Percentiles rank a stretch among this genome's conserved stretches.
Conservation (phyloP, 768 basidiomycete species). For the Cystofilobasidium bisporidii region DNA sequence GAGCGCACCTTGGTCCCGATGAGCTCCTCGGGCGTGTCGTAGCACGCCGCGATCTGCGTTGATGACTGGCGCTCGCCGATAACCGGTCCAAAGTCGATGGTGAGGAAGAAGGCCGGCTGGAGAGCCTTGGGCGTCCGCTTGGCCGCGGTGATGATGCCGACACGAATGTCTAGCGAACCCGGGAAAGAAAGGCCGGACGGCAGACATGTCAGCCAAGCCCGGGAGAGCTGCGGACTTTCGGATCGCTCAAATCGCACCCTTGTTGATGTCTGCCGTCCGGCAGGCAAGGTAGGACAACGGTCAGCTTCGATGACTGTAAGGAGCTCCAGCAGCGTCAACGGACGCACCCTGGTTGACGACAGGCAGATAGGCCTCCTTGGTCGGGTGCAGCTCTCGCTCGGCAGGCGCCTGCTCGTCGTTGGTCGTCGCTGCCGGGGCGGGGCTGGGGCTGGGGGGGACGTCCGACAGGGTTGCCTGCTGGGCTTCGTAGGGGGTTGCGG, state of each 20-base stretch:
- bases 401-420: not conserved
- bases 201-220: too few species aligned
- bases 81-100: constrained; percentile 23
- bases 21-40: constrained; percentile 17
- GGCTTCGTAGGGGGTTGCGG: not conserved
- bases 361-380: constrained; percentile 24
- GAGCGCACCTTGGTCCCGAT: constrained; percentile 17
- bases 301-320: too few species aligned
- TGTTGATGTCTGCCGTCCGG: constrained; percentile 16
- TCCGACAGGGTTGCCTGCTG: not conserved
- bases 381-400: constrained; percentile 13
- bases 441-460: not conserved
- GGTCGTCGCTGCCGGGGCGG: not conserved
- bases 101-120: constrained; percentile 18
- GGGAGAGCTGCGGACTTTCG: not conserved
- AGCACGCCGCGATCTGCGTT: constrained; percentile 19
- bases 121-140: constrained; percentile 27
- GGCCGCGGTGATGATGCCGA: constrained; percentile 17
- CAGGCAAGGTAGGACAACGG: too few species aligned
- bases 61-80: constrained; percentile 19
- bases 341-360: not conserved
- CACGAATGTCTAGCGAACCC: constrained; percentile 8
- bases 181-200: not conserved
- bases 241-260: not conserved
- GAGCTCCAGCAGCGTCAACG: too few species aligned